A percentile compares a stretch with the other conserved stretches of the same genome.
Conservation (phyloP, 2,329 filamentous ascomycete genomes). For the Microdochium bolleyi region DNA sequence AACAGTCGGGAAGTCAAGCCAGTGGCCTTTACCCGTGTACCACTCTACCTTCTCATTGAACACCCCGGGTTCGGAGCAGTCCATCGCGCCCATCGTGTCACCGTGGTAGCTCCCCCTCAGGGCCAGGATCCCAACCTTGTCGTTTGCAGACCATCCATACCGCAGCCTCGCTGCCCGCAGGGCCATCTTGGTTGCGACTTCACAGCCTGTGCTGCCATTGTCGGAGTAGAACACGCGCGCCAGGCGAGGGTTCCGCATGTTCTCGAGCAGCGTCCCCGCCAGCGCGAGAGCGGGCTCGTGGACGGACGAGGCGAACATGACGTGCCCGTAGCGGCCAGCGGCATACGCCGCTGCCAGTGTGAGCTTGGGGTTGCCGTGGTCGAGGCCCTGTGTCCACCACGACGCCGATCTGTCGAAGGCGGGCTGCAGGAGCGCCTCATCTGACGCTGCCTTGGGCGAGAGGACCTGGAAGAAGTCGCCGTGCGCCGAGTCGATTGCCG, state of each 20-base stretch:
- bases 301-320: constrained; percentile 79
- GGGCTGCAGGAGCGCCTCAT: constrained; percentile 39
- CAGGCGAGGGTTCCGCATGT: constrained; percentile 24
- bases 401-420: constrained; percentile 80
- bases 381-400: constrained; percentile 87
- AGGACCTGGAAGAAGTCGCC: constrained; percentile 69
- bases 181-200: constrained; percentile 82
- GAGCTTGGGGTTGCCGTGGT: constrained; percentile 66
- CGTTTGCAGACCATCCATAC: constrained; percentile 55
- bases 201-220: constrained; percentile 64
- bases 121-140: constrained; percentile 61
- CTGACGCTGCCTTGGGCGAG: constrained; percentile 1
- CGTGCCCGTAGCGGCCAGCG: constrained; percentile 76
- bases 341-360: constrained; percentile 73
- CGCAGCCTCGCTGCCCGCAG: constrained; percentile 59
- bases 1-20: constrained; percentile 73
- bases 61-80: constrained; percentile 67
- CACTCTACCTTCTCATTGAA: constrained; percentile 82
- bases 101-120: constrained; percentile 79
- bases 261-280: constrained; percentile 54
- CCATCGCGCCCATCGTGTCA: constrained; percentile 85
- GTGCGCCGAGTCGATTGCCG: constrained; percentile 71
- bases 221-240: constrained; percentile 13
- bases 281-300: constrained; percentile 69
- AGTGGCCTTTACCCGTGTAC: constrained; percentile 72